Percentiles rank a stretch among this genome's conserved stretches.
Evolutionary conservation across 768 basidiomycete species (phyloP).

Genomic region (Pleurotus tuoliensis): DNA sequence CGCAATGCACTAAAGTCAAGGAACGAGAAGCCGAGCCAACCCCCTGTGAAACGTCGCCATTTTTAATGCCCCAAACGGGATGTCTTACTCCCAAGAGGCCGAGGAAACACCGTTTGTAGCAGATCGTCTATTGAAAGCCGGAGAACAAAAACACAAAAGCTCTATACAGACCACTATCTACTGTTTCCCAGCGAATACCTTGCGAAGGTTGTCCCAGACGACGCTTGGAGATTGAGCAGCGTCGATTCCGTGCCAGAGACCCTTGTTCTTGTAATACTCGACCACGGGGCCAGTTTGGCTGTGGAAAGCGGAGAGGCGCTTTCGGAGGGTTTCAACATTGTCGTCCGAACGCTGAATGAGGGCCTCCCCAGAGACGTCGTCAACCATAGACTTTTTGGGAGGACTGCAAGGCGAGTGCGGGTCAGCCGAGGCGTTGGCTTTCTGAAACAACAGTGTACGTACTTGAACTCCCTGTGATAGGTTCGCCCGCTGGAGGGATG

Average conservation of each 20-base stretch:
- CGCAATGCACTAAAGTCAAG: background rate
- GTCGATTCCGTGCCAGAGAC: constrained; percentile 88
- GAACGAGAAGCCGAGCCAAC: background rate
- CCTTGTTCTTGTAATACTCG: constrained; percentile 91
- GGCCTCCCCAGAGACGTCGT: constrained; percentile 94
- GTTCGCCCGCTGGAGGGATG: constrained; percentile 87
- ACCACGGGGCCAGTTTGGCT: constrained; percentile 92
- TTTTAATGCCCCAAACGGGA: too few species aligned
- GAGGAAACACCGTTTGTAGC: background rate
- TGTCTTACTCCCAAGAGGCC: background rate
- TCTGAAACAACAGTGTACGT: constrained; percentile 27
- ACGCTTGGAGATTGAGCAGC: constrained; percentile 90
- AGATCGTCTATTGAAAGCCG: too few species aligned
- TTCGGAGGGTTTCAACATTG: constrained; percentile 91
- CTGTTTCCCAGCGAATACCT: constrained; percentile 55
- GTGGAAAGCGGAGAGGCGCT: constrained; percentile 88
- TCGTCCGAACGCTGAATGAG: constrained; percentile 97
- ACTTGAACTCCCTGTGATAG: constrained; percentile 96
- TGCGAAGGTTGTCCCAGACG: constrained; percentile 82
- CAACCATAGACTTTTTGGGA: constrained; percentile 91
- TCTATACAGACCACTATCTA: constrained; percentile 20
- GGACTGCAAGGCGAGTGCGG: constrained; percentile 51
- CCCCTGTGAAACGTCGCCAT: too few species aligned
- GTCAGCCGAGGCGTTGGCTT: background rate
- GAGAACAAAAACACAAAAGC: too few species aligned